A percentile compares a stretch with the other conserved stretches of the same genome.
Evolutionary conservation across 192 early-diverging fungal genomes (phyloP).

Genomic region (Physocladia obscura): DNA sequence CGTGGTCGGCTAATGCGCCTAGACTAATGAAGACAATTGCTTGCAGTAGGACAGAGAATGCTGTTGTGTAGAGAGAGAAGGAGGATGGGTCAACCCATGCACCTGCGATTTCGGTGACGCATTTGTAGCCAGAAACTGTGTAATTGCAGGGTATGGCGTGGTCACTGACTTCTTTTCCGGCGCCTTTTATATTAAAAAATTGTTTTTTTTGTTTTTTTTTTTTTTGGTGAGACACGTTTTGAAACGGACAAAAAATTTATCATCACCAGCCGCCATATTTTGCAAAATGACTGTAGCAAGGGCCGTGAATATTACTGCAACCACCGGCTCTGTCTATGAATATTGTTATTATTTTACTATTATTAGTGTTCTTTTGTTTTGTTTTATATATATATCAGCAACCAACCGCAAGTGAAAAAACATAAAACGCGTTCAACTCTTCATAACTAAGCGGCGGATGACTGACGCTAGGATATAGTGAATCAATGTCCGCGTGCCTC

Average conservation of each 20-base stretch:
- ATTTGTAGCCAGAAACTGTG: conserved; percentile 18
- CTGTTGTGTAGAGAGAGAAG: conserved; percentile 29
- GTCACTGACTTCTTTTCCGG: conserved; percentile 10
- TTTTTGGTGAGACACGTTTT: too few species aligned
- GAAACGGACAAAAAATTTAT: too few species aligned
- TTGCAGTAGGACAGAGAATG: conserved; percentile 33
- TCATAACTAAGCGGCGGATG: conserved; percentile 11
- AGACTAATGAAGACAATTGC: conserved; percentile 34
- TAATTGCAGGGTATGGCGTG: conserved; percentile 17
- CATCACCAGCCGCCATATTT: conserved; percentile 21
- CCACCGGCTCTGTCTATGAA: conserved; percentile 7
- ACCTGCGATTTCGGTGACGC: conserved; percentile 17
- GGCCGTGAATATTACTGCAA: conserved; percentile 18
- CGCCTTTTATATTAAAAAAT: too few species aligned
- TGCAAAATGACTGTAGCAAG: conserved; percentile 16
- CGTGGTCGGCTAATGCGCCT: conserved; percentile 38
- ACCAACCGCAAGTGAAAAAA: conserved; percentile 5
- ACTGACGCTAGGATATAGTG: neutral
- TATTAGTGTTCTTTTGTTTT: too few species aligned
- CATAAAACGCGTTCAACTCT: conserved; percentile 22
- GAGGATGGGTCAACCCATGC: conserved; percentile 20
- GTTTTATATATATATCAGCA: too few species aligned
- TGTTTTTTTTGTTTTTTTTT: too few species aligned
- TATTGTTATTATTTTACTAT: too few species aligned
- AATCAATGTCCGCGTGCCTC: conserved; percentile 15